Evolutionary conservation across 2,329 filamentous ascomycete species (phyloP).

Genomic region (Didymella exigua): DNA sequence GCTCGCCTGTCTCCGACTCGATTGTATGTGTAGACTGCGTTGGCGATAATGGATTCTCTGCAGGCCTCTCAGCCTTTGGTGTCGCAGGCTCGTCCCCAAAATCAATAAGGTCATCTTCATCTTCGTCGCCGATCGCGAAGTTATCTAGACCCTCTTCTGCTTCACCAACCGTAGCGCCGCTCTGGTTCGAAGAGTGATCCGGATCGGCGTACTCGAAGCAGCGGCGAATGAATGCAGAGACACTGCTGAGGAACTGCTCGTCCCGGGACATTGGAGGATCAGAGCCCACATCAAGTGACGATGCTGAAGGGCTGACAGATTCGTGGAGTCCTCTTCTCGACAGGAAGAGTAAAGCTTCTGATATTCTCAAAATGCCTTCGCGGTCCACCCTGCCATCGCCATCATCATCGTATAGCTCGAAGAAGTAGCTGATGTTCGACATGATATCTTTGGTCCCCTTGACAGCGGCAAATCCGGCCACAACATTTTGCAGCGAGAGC

Average conservation of each 20-base stretch:
- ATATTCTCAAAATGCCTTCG: conserved; percentile 93
- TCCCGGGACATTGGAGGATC: conserved; percentile 64
- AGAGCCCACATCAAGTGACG: conserved; percentile 58
- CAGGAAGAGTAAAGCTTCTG: conserved; percentile 89
- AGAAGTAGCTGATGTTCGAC: conserved; percentile 97
- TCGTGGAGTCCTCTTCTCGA: conserved; percentile 86
- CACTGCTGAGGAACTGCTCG: conserved; percentile 87
- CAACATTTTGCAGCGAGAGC: conserved; percentile 87
- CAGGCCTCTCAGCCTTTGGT: conserved; percentile 34
- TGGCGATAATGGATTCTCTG: conserved; percentile 36
- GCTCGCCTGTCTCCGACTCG: conserved; percentile 38
- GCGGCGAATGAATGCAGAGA: conserved; percentile 92
- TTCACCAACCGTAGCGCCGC: conserved; percentile 39
- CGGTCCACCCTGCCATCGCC: conserved; percentile 89
- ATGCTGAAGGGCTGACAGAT: conserved; percentile 68
- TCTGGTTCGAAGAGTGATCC: conserved; percentile 69
- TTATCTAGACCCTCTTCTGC: conserved; percentile 53
- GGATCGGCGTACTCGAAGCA: conserved; percentile 99
- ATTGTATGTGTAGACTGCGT: conserved; percentile 29
- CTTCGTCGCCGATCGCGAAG: conserved; percentile 75
- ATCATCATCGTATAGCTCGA: conserved; percentile 94
- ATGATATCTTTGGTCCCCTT: conserved; percentile 96
- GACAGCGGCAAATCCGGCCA: conserved; percentile 85
- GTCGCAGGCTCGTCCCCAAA: conserved; percentile 54
- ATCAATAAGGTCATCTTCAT: conserved; percentile 68